These are phyloP conservation scores for Colletotrichum lentis DNA, from an alignment of 2,329 filamentous ascomycete species.

Conservation along the genomic window DNA sequence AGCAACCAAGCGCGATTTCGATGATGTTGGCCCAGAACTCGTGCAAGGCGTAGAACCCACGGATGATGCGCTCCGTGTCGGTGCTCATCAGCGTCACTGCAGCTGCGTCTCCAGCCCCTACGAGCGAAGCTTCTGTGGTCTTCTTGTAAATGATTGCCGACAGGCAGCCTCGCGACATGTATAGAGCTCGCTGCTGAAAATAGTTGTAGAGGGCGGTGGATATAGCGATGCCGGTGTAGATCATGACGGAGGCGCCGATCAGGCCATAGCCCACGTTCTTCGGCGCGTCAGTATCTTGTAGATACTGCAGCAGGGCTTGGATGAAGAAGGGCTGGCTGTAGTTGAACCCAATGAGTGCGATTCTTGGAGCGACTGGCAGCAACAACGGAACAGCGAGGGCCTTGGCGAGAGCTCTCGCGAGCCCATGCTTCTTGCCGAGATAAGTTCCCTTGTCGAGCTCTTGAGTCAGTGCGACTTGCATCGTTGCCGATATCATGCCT, in stretches of 20 bases:
- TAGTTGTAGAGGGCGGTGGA: conserved; percentile 48
- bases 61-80: conserved; percentile 48
- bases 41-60: conserved; percentile 45
- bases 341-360: conserved; percentile 51
- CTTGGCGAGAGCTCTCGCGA: conserved; percentile 44
- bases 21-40: conserved; percentile 49
- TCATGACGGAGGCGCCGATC: conserved; percentile 46
- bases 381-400: conserved; percentile 47
- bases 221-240: conserved; percentile 48
- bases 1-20: conserved; percentile 46
- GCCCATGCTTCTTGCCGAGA: conserved; percentile 40
- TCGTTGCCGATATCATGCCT: conserved; percentile 40
- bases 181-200: conserved; percentile 43
- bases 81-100: conserved; percentile 51
- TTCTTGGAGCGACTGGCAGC: conserved; percentile 48
- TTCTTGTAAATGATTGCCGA: conserved; percentile 46
- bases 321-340: conserved; percentile 57
- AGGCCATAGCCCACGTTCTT: conserved; percentile 45
- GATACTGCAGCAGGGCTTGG: conserved; percentile 48
- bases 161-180: conserved; percentile 45
- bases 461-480: conserved; percentile 37
- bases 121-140: conserved; percentile 43
- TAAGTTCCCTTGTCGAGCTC: conserved; percentile 34
- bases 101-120: conserved; percentile 43
- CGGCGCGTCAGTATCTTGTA: conserved; percentile 42